Evolutionary conservation across 129 eudicot species (phyloP), one percentile per base, ranked within the genome.

Genomic region (Oenanthe sinensis): DNA sequence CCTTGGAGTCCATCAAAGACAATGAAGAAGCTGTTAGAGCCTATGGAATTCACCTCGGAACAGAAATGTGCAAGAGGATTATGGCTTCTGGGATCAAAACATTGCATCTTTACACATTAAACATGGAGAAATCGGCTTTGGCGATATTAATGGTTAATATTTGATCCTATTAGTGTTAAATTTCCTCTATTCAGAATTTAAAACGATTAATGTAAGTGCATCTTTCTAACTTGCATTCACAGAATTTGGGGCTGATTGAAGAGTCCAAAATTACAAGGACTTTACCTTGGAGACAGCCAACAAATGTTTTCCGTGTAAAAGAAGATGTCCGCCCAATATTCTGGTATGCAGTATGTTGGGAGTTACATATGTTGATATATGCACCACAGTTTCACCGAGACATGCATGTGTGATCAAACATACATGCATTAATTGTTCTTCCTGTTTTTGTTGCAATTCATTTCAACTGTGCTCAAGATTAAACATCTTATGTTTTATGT

Each of bases 21-120:
- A 96, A 96, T 39, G 99, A 96, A 82, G 97, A 96, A 84, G 99
- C 99, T 65, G 99, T 96, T 71, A 92, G 88, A 84, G 92, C 92
- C 47, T 96, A 90, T 70, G 99, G 99, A 24, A 77, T 96, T 85
- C 97, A 96, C 89, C 93, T 87, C 60, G 97, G 93, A 76, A 96
- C 99, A 13, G 99, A 96, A 90, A 96, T 96, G 99, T 96, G 99
- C 97, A 96, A 88, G 96, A 96, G 92, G 86, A 90, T 96, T 78
- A 78, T 96, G 85, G 97, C 97, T 48, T 89, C 81, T 81, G 99
- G 99, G 81, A 96, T 96, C 80, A 91, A 83, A 83, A 93, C 97
- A 67, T 48, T 96, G 79, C 99, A 96, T 85, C 97, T 96, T 50
- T 96, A 96, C 74, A 96, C 99, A 37, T 86, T 96, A 50, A 96